Evolutionary conservation across 257 asterid species (phyloP).

Genomic region (Lycium ferocissimum): DNA sequence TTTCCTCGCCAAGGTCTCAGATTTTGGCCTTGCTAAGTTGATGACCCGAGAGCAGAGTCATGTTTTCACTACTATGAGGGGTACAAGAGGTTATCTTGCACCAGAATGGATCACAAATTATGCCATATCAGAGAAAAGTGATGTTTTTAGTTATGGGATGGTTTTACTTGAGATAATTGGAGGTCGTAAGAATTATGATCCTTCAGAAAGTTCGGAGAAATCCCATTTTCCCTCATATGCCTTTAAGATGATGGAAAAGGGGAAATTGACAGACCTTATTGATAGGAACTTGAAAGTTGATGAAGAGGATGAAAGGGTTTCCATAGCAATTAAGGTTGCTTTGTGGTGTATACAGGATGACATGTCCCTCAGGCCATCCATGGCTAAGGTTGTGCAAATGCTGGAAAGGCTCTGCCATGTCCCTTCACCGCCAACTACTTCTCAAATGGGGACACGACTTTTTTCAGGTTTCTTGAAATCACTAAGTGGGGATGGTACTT

Average conservation of each 20-base stretch:
- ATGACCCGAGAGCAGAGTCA: constrained; percentile 89
- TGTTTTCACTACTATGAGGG: constrained; percentile 83
- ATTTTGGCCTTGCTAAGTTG: constrained; percentile 90
- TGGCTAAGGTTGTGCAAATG: constrained; percentile 95
- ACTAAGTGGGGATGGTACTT: constrained; percentile 69
- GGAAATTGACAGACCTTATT: constrained; percentile 69
- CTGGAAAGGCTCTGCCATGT: constrained; percentile 84
- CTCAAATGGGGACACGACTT: constrained; percentile 69
- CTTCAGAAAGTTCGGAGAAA: constrained; percentile 66
- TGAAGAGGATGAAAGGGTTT: constrained; percentile 72
- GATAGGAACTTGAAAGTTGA: constrained; percentile 61
- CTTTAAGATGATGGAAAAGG: constrained; percentile 86
- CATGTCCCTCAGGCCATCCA: constrained; percentile 80
- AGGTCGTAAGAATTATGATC: constrained; percentile 80
- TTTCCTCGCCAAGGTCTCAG: constrained; percentile 78
- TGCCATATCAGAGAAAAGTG: constrained; percentile 95
- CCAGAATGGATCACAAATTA: constrained; percentile 98
- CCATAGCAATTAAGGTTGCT: constrained; percentile 71
- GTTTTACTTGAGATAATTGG: constrained; percentile 89
- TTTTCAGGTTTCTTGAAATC: constrained; percentile 66
- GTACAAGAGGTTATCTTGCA: constrained; percentile 93
- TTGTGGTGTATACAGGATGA: constrained; percentile 99
- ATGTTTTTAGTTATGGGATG: constrained; percentile 93
- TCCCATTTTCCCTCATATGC: constrained; percentile 87
- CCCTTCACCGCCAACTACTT: constrained; percentile 71